phyloP scores from a whole-genome alignment of 2,329 filamentous ascomycete species.

The Phyllosticta paracitricarpa region DNA sequence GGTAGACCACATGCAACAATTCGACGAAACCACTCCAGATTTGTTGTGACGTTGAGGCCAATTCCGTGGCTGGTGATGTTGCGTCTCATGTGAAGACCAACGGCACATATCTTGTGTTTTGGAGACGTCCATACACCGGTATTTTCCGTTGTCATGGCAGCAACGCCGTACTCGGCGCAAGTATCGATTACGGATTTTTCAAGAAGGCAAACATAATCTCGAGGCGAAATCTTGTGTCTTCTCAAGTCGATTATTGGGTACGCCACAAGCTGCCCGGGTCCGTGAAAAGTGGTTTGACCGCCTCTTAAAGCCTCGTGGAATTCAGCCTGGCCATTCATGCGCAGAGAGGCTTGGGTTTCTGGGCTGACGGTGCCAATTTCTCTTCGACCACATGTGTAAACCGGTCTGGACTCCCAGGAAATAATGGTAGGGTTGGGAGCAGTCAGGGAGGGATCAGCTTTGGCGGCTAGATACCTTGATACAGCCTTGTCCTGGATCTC shows the following conservation, averaged over 20 bases:
- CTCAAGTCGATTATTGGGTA: slow-evolving; percentile 84
- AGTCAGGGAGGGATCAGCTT: slow-evolving; percentile 8
- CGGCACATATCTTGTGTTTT: slow-evolving; percentile 66
- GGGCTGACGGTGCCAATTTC: slow-evolving; percentile 47
- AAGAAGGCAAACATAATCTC: slow-evolving; percentile 67
- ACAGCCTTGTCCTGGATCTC: slow-evolving; percentile 7
- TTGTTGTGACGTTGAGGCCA: slow-evolving; percentile 64
- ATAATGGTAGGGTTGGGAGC: slow-evolving; percentile 54
- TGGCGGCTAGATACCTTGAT: slow-evolving; percentile 4
- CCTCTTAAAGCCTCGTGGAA: slow-evolving; percentile 68
- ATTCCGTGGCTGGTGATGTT: slow-evolving; percentile 79
- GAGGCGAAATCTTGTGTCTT: slow-evolving; percentile 55
- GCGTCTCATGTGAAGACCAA: slow-evolving; percentile 83
- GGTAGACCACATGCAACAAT: slow-evolving; percentile 87
- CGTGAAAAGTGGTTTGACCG: slow-evolving; percentile 90
- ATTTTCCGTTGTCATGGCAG: slow-evolving; percentile 56
- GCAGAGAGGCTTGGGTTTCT: slow-evolving; percentile 34
- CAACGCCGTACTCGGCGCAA: slow-evolving; percentile 50
- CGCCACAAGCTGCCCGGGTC: slow-evolving; percentile 83
- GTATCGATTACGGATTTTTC: slow-evolving; percentile 65
- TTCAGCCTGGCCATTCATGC: slow-evolving; percentile 40
- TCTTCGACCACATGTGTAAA: slow-evolving; percentile 83
- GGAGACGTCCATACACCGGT: slow-evolving; percentile 66
- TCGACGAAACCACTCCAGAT: slow-evolving; percentile 54
- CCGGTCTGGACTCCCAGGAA: slow-evolving; percentile 71